Percentiles rank a stretch among this genome's conserved stretches.
Evolutionary conservation across 345 rosid genomes (phyloP).

Genomic region (Bruguiera gymnorhiza): DNA sequence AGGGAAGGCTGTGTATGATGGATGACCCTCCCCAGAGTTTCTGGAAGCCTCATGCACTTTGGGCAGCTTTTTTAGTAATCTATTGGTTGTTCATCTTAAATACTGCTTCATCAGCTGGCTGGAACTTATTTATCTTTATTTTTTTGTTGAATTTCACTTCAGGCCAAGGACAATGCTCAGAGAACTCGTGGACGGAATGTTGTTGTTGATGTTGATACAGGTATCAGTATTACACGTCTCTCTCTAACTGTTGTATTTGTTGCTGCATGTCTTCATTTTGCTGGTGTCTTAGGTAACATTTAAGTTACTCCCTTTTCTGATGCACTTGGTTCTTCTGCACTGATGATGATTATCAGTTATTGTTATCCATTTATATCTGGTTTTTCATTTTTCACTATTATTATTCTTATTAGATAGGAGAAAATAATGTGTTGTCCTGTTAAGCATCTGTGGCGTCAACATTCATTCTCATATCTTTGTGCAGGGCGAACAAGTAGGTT

Average conservation of each 20-base stretch:
- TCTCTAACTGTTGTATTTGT: not conserved
- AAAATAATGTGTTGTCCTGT: too few relatives aligned
- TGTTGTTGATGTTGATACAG: slow-evolving; percentile 70
- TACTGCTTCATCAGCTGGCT: not conserved
- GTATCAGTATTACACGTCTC: slow-evolving; percentile 23
- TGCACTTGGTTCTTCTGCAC: too few relatives aligned
- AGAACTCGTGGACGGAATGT: slow-evolving; percentile 38
- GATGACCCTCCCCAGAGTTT: too few relatives aligned
- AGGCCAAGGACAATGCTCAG: slow-evolving; percentile 76
- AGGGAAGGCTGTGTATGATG: too few relatives aligned
- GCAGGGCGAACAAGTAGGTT: slow-evolving; percentile 33
- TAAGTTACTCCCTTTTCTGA: too few relatives aligned
- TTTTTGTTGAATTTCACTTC: slow-evolving; percentile 17
- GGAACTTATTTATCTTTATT: not conserved
- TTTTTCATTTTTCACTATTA: not conserved
- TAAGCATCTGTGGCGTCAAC: too few relatives aligned
- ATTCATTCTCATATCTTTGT: not conserved
- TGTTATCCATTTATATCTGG: not conserved
- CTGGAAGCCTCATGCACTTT: too few relatives aligned
- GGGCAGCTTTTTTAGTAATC: too few relatives aligned
- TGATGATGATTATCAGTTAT: too few relatives aligned
- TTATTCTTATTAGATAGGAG: not conserved
- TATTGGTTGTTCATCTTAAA: too few relatives aligned
- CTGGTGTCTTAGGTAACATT: not conserved
- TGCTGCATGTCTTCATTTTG: not conserved